Conservation (phyloP, 1,284 basidiomycete genomes). For the Sporisorium exsertum region DNA sequence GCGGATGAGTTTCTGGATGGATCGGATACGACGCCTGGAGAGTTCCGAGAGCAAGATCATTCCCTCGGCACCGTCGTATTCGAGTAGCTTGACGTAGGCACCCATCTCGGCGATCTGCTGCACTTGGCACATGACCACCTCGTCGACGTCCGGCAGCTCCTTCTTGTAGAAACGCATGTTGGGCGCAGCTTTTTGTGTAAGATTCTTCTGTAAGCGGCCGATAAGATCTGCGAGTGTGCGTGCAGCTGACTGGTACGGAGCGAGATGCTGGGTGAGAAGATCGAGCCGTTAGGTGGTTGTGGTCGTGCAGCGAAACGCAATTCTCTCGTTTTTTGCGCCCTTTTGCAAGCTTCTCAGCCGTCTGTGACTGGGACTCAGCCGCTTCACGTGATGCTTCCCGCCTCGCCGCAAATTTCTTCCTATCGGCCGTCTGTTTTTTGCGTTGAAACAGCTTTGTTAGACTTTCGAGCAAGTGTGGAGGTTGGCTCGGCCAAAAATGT, state of each 20-base stretch:
- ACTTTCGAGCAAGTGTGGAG: neutral
- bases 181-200: neutral
- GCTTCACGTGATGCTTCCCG: conserved; percentile 43
- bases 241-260: too few species aligned
- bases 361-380: conserved; percentile 17
- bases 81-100: conserved; percentile 97
- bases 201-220: neutral
- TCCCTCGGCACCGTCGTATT: conserved; percentile 98
- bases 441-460: neutral
- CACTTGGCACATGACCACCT: conserved; percentile 99
- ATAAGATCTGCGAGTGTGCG: neutral
- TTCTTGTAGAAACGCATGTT: conserved; percentile 69
- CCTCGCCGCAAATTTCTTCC: conserved; percentile 29
- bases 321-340: conserved; percentile 17
- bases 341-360: too few species aligned
- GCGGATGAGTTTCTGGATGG: conserved; percentile 96
- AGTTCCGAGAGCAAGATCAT: conserved; percentile 99
- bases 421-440: conserved; percentile 25
- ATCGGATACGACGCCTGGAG: conserved; percentile 93
- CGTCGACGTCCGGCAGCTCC: conserved; percentile 77
- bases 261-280: neutral
- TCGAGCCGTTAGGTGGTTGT: neutral
- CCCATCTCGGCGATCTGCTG: conserved; percentile 99
- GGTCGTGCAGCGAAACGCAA: neutral
- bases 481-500: neutral